Conservation (phyloP, 1,284 basidiomycete genomes). For the Phellopilus nigrolimitatus region DNA sequence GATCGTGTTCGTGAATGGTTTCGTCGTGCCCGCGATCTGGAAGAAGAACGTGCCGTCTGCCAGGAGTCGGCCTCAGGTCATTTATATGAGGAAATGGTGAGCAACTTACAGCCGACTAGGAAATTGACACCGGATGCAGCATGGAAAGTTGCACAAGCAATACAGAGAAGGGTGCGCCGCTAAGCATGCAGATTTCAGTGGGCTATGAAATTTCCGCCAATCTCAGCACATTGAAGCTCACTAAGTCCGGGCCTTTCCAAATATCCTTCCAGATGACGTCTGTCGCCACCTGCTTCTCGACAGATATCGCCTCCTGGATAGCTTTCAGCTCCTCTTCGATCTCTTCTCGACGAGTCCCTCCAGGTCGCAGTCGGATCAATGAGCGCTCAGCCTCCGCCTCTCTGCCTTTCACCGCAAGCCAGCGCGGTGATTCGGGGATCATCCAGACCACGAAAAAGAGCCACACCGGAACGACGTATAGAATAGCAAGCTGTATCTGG, state of each 20-base stretch:
- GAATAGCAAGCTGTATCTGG: conserved; percentile 19
- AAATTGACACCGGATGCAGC: conserved; percentile 20
- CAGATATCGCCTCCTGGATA: conserved; percentile 17
- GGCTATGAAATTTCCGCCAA: too few relatives aligned
- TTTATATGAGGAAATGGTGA: background rate
- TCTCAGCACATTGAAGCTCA: background rate
- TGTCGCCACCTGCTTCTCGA: conserved; percentile 9
- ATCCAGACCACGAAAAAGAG: conserved; percentile 20
- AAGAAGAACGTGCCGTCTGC: conserved; percentile 22
- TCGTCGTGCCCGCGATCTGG: conserved; percentile 19
- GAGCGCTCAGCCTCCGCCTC: conserved; percentile 15
- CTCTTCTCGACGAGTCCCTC: conserved; percentile 9
- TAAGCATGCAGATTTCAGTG: too few relatives aligned
- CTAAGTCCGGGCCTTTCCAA: conserved; percentile 21
- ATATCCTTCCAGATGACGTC: conserved; percentile 20
- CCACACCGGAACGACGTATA: conserved; percentile 21
- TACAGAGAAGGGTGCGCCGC: conserved; percentile 21
- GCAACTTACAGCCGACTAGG: conserved; percentile 13
- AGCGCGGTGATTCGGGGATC: conserved; percentile 22
- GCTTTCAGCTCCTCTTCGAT: conserved; percentile 18
- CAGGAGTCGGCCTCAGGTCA: background rate
- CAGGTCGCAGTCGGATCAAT: conserved; percentile 17
- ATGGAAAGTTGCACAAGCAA: conserved; percentile 21
- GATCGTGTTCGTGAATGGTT: conserved; percentile 22
- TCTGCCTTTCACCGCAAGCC: conserved; percentile 19